phyloP scores from a whole-genome alignment of 2,329 filamentous ascomycete genomes.

The Penicillium sp. region DNA sequence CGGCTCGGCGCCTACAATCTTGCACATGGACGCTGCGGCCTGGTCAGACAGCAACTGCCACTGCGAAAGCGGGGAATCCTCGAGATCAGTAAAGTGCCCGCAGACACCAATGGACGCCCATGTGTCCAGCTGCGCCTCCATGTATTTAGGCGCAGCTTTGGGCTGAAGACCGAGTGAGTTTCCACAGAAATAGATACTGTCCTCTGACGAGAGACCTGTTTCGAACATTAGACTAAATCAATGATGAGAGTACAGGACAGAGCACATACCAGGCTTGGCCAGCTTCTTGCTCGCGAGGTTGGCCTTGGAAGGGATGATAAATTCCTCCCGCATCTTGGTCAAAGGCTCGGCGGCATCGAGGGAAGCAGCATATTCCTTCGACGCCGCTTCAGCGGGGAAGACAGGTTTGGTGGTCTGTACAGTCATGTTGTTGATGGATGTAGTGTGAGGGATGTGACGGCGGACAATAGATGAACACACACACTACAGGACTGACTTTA shows the following conservation, averaged over 20 bases:
- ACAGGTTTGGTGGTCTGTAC: slow-evolving; percentile 23
- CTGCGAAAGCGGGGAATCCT: slow-evolving; percentile 63
- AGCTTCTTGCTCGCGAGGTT: slow-evolving; percentile 67
- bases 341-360: slow-evolving; percentile 63
- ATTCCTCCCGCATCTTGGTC: slow-evolving; percentile 64
- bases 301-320: slow-evolving; percentile 71
- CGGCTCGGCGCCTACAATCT: slow-evolving; percentile 68
- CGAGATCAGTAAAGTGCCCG: slow-evolving; percentile 72
- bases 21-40: slow-evolving; percentile 66
- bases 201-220: slow-evolving; percentile 36
- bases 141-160: slow-evolving; percentile 60
- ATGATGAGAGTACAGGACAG: neutral
- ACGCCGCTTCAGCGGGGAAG: slow-evolving; percentile 32
- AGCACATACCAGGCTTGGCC: slow-evolving; percentile 35
- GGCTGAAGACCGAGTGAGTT: slow-evolving; percentile 87
- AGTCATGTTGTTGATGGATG: slow-evolving; percentile 7
- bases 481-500: slow-evolving; percentile 2
- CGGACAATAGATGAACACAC: neutral
- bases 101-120: slow-evolving; percentile 81
- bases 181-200: slow-evolving; percentile 74
- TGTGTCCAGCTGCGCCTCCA: slow-evolving; percentile 72
- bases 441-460: neutral
- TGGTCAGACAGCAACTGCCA: slow-evolving; percentile 80
- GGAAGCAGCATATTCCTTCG: slow-evolving; percentile 40
- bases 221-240: slow-evolving; percentile 9